Base-by-base conservation (phyloP, 2,329 filamentous ascomycete genomes). In the Paradendryphiella salina region DNA sequence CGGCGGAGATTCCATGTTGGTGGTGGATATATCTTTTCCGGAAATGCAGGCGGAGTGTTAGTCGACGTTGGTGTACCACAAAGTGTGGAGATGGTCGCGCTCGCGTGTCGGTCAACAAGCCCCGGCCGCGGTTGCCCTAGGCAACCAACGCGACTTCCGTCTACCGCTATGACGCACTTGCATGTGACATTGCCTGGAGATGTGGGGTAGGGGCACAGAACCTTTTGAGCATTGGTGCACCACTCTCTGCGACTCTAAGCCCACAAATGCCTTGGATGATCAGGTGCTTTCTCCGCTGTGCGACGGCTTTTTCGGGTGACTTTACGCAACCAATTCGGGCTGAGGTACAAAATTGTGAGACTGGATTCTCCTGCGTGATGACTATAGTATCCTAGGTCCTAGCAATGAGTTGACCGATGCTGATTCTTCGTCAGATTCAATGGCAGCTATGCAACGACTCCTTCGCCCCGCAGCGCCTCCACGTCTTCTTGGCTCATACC, bases 1-100 rank as follows among this genome's bases (percentile, higher is more conserved):
- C 17, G 63, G 49, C 34, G 71, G 66, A 50, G 71, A 64, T 23
- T 75, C 71, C 72, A 75, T 75, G 31, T 52, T 67, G 51, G 31
- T 53, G 36, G 29, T 45, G 34, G 41, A 18, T 45, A 20, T 41
- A 26, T 44, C 26, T 49, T 42, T 35, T 42, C 33, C 21, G 26
- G 34, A 26, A 33, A 42, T 17, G 32, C 49, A 34, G 39, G 29
- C 39, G 17, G 38, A 43, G 15, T 41, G 31, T 34, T 41, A 46
- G 50, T 53, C 33, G 17, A 32, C 41, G 41, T 26, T 50, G 50
- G 50, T 49, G 45, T 49, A 44, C 50, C 45, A 40, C 20, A 39
- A 39, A 40, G 23, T 37, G 31, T 42, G 45, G 39, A 49, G n/a
- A 34, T 23, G 44, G 20, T 50, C 46, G 37, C 46, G 49, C 41